Evolutionary conservation across 768 basidiomycete genomes (phyloP).

Genomic region (Xerocomus spinulosus): DNA sequence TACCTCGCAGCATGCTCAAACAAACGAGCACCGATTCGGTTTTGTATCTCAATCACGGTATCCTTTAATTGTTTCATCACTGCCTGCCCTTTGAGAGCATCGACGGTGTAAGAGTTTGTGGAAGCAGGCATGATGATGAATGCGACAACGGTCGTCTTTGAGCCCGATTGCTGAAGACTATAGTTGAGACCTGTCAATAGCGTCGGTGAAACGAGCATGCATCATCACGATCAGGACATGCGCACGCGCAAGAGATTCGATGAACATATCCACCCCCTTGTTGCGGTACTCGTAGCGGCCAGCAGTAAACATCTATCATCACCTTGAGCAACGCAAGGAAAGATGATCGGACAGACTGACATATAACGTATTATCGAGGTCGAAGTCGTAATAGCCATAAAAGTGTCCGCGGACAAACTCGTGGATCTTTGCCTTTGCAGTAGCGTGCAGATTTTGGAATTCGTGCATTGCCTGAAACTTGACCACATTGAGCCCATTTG

Average conservation of each 20-base stretch:
- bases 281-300: constrained; percentile 98
- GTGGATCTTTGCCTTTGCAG: constrained; percentile 95
- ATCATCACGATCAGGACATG: constrained; percentile 7
- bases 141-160: constrained; percentile 84
- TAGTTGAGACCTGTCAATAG: constrained; percentile 47
- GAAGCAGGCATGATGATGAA: constrained; percentile 99
- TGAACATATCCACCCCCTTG: constrained; percentile 99
- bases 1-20: constrained; percentile 95
- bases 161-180: constrained; percentile 56
- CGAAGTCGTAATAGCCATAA: constrained; percentile 96
- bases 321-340: constrained; percentile 3
- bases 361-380: constrained; percentile 87
- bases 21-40: constrained; percentile 84
- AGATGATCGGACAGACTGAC: constrained; percentile 36
- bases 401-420: constrained; percentile 98
- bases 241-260: constrained; percentile 88
- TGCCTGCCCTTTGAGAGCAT: constrained; percentile 95
- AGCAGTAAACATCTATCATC: constrained; percentile 89
- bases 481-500: constrained; percentile 96
- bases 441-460: constrained; percentile 93
- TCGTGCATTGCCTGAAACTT: constrained; percentile 99
- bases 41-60: constrained; percentile 93
- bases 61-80: constrained; percentile 96
- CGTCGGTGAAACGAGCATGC: neutral
- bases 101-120: constrained; percentile 95